These are phyloP conservation scores for Epichloe aotearoae DNA, from an alignment of 2,329 filamentous ascomycete genomes.

Conservation along the genomic window DNA sequence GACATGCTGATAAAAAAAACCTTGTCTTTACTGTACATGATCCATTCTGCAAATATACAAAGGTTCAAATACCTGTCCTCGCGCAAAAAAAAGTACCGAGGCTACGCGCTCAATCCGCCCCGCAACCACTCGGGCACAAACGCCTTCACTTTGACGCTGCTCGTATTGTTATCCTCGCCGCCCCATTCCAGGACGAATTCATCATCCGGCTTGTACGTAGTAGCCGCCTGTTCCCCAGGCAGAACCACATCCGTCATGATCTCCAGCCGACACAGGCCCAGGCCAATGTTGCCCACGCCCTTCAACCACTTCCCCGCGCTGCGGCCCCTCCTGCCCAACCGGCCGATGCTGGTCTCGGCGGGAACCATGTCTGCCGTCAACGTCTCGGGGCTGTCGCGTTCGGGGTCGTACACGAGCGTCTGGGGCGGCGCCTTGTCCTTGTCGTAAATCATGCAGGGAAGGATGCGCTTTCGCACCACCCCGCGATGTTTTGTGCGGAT, in stretches of 20 bases:
- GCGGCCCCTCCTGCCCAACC: conserved; percentile 45
- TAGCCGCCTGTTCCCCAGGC: conserved; percentile 53
- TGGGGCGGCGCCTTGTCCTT: conserved; percentile 24
- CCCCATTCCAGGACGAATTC: conserved; percentile 48
- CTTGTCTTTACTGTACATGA: not conserved
- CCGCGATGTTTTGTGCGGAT: conserved; percentile 92
- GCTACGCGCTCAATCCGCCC: conserved; percentile 17
- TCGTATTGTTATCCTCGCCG: conserved; percentile 25
- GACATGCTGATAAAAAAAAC: too few species aligned
- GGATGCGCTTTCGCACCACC: conserved; percentile 77
- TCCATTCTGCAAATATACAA: not conserved
- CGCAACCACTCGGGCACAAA: conserved; percentile 71
- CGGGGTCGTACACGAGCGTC: conserved; percentile 33
- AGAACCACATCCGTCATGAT: conserved; percentile 74
- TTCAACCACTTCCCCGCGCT: conserved; percentile 69
- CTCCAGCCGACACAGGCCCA: conserved; percentile 77
- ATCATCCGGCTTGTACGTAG: conserved; percentile 46
- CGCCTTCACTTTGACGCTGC: conserved; percentile 50
- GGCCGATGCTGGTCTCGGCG: conserved; percentile 34
- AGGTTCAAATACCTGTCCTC: not conserved
- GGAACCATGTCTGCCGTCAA: conserved; percentile 26
- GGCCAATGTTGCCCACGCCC: conserved; percentile 71
- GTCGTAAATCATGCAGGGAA: conserved; percentile 65
- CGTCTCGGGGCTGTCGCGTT: conserved; percentile 13
- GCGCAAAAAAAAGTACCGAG: not conserved